These are phyloP conservation scores for Xylariaceae sp. DNA, from an alignment of 2,329 filamentous ascomycete genomes.

Conservation along the genomic window DNA sequence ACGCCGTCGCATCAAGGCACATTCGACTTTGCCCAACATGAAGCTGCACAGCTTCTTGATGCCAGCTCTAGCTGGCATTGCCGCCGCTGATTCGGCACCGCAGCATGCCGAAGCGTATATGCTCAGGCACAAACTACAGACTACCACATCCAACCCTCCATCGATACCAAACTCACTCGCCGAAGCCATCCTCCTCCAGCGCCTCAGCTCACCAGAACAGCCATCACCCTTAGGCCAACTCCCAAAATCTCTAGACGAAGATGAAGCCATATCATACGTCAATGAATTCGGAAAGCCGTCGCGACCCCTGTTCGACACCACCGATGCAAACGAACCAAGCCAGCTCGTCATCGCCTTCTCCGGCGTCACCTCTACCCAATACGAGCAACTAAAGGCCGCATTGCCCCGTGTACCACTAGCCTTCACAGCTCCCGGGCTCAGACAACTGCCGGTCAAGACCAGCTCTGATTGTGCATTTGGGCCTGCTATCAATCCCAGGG, in stretches of 20 bases:
- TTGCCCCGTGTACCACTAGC: slow-evolving; percentile 49
- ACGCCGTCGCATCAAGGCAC: slow-evolving; percentile 21
- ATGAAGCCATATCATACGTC: slow-evolving; percentile 61
- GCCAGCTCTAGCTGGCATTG: slow-evolving; percentile 44
- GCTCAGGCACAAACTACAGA: slow-evolving; percentile 46
- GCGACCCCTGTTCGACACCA: slow-evolving; percentile 55
- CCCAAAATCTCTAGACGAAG: slow-evolving; percentile 49
- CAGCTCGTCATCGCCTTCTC: slow-evolving; percentile 68
- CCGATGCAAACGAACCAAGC: slow-evolving; percentile 44
- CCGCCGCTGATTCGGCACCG: slow-evolving; percentile 38
- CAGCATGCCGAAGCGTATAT: slow-evolving; percentile 59
- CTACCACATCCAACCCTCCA: slow-evolving; percentile 43
- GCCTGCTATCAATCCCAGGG: slow-evolving; percentile 33
- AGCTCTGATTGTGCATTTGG: slow-evolving; percentile 47
- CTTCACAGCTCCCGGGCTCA: slow-evolving; percentile 55
- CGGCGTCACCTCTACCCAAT: slow-evolving; percentile 56
- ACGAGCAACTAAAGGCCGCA: slow-evolving; percentile 49
- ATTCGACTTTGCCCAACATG: slow-evolving; percentile 40
- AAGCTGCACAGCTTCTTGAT: slow-evolving; percentile 49
- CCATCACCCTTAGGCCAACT: slow-evolving; percentile 56
- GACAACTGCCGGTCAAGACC: slow-evolving; percentile 49
- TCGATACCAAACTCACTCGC: slow-evolving; percentile 60
- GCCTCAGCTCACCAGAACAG: slow-evolving; percentile 55
- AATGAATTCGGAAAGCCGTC: slow-evolving; percentile 64
- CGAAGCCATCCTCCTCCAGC: slow-evolving; percentile 64